A percentile compares a stretch with the other conserved stretches of the same genome.
These are phyloP conservation scores for Globisporangium nunn DNA, from an alignment of 352 stramenopile species.

Conservation along the genomic window DNA sequence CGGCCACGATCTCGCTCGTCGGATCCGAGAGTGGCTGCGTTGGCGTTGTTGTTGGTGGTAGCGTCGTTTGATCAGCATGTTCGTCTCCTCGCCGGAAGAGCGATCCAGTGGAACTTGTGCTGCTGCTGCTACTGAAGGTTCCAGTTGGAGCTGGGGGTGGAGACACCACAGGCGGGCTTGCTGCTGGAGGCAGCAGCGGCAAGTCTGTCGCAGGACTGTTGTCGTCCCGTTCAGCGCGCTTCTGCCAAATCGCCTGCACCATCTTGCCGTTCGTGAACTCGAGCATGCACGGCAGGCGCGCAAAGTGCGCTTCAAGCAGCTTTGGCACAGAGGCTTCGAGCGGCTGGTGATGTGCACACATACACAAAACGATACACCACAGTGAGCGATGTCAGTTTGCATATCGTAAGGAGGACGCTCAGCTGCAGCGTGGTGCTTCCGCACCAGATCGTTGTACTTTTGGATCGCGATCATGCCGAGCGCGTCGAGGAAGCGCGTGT, in stretches of 20 bases:
- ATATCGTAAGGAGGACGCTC: too few species aligned
- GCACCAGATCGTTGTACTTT: constrained; percentile 74
- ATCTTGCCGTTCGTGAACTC: constrained; percentile 55
- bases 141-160: not conserved
- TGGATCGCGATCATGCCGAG: constrained; percentile 79
- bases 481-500: constrained; percentile 77
- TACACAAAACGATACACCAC: constrained; percentile 1
- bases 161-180: not conserved
- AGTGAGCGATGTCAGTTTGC: not conserved
- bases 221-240: constrained; percentile 39
- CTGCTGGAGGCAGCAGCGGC: constrained; percentile 1
- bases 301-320: constrained; percentile 57
- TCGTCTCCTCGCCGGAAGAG: not conserved
- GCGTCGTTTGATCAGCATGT: not conserved
- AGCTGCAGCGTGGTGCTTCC: not conserved
- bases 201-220: not conserved
- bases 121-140: too few species aligned
- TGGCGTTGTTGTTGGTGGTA: not conserved
- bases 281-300: constrained; percentile 51
- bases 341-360: constrained; percentile 19
- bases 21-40: too few species aligned
- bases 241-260: constrained; percentile 62
- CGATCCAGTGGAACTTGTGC: not conserved
- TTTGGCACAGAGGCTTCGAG: constrained; percentile 57
- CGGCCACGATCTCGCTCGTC: too few species aligned